Percentiles rank a stretch among this genome's conserved stretches.
Evolutionary conservation across 179 eudicot genomes (phyloP).

Genomic region (Drosera spatulata): DNA sequence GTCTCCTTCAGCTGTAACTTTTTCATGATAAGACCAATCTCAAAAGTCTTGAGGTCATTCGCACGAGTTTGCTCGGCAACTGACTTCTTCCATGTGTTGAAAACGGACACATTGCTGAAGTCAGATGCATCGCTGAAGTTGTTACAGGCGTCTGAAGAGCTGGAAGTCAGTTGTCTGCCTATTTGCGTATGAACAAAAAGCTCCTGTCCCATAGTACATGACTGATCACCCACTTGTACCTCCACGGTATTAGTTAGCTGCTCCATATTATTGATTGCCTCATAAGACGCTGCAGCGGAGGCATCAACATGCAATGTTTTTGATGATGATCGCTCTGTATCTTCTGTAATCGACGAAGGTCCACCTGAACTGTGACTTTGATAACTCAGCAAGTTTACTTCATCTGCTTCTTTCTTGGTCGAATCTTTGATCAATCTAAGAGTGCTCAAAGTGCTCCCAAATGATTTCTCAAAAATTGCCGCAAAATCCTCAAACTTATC

Average conservation of each 20-base stretch:
- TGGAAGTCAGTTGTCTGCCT: slow-evolving; percentile 19
- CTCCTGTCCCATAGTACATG: slow-evolving; percentile 10
- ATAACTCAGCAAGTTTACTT: slow-evolving; percentile 6
- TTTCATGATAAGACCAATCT: slow-evolving; percentile 36
- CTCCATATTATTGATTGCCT: slow-evolving; percentile 4
- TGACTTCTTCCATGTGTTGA: slow-evolving; percentile 30
- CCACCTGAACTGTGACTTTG: slow-evolving; percentile 16
- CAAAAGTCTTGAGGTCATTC: slow-evolving; percentile 34
- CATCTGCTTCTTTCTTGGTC: slow-evolving; percentile 20
- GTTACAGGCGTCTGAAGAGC: slow-evolving; percentile 11
- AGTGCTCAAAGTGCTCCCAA: slow-evolving; percentile 71
- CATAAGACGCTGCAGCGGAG: slow-evolving; percentile 1
- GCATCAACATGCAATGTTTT: slow-evolving; percentile 4
- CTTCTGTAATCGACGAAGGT: slow-evolving; percentile 7
- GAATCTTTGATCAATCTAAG: slow-evolving; percentile 46
- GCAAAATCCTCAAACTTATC: slow-evolving; percentile 68
- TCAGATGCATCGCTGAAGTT: no score
- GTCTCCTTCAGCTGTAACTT: slow-evolving; percentile 38
- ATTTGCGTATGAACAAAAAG: slow-evolving; percentile 17
- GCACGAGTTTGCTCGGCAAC: slow-evolving; percentile 40
- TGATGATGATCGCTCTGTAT: slow-evolving; percentile 16
- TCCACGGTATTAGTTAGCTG: slow-evolving; percentile 10
- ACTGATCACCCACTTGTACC: slow-evolving; percentile 4
- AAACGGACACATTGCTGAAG: slow-evolving; percentile 10
- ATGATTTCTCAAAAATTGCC: slow-evolving; percentile 65